Percentiles rank a stretch among this genome's conserved stretches.
Conservation (phyloP, 2,329 filamentous ascomycete genomes). For the Rhynchosporium secalis region DNA sequence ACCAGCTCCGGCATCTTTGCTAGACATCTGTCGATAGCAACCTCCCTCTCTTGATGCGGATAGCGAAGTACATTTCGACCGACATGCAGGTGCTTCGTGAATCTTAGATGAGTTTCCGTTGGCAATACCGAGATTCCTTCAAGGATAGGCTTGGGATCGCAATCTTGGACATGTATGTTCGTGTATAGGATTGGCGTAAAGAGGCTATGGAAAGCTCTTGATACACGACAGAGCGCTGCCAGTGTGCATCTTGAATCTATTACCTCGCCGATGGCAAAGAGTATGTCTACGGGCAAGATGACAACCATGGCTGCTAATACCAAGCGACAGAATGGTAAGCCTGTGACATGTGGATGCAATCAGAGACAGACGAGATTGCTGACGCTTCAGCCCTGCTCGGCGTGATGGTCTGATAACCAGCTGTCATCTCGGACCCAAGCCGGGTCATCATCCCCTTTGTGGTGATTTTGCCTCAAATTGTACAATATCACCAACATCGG, state of each 20-base stretch:
- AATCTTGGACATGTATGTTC: slow-evolving; percentile 1
- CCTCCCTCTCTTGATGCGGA: slow-evolving; percentile 2
- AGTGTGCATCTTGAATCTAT: slow-evolving; percentile 2
- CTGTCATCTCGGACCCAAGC: neutral
- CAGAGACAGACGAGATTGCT: neutral
- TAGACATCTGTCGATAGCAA: slow-evolving; percentile 5
- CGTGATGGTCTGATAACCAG: neutral
- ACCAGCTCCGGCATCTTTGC: slow-evolving; percentile 6
- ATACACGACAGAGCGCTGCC: slow-evolving; percentile 2
- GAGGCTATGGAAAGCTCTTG: neutral
- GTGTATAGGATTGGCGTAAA: slow-evolving; percentile 1
- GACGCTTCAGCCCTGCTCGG: neutral
- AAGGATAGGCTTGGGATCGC: neutral
- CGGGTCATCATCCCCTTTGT: neutral
- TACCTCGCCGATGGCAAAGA: neutral
- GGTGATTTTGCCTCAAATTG: neutral
- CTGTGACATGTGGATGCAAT: neutral
- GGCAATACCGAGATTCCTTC: neutral
- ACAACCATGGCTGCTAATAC: neutral
- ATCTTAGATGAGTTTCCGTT: neutral
- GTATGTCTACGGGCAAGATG: neutral
- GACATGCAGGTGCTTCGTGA: neutral
- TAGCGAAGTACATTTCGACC: slow-evolving; percentile 8
- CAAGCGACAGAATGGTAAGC: no score
- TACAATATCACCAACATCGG: neutral